Evolutionary conservation across 805 yeast species (phyloP), one percentile per base, ranked within the genome.

Genomic region (Starmerella floris): DNA sequence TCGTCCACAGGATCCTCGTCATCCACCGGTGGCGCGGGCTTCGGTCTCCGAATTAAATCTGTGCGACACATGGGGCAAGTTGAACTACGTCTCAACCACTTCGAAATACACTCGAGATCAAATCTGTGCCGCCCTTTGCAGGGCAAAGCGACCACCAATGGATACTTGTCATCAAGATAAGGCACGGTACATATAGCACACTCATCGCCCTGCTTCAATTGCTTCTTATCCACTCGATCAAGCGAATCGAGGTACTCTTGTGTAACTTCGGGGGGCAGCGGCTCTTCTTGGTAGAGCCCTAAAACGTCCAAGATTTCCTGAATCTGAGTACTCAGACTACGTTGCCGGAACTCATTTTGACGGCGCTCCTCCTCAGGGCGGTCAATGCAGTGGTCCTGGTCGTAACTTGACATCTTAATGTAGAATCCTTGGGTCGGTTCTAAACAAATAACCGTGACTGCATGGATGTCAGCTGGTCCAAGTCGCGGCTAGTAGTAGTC

Each of bases 51-150:
- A n/a, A n/a, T n/a, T n/a, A 87, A 73, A 55, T 84, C 78, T 46
- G 71, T 74, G 50, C 97, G 68, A 57, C 96, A 88, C 54, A 88
- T 60, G 0, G 97, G 97, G 56, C 97, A 87, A 3, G 66, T 64
- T 10, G 65, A 50, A 42, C 60, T 58, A 37, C 76, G 65, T 49
- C 74, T 73, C 40, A 88, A 66, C 97, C 97, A 87, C 0, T 94
- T 91, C 0, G 80, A 79, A 30, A 88, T 76, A 58, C 96, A 87
- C 51, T 88, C 96, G 50, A 85, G 65, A 57, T 87, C 97, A 60
- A 82, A 87, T 33, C 69, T 69, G 59, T 87, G 97, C 30, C 66
- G 69, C 6, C 62, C 57, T 31, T 68, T 66, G 60, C 97, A 87
- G 3, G 78, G 79, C 22, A 87, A 66, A 51, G 70, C 66, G 16